Base-by-base conservation (phyloP, 2,329 filamentous ascomycete species). In the Aureobasidium subglaciale region DNA sequence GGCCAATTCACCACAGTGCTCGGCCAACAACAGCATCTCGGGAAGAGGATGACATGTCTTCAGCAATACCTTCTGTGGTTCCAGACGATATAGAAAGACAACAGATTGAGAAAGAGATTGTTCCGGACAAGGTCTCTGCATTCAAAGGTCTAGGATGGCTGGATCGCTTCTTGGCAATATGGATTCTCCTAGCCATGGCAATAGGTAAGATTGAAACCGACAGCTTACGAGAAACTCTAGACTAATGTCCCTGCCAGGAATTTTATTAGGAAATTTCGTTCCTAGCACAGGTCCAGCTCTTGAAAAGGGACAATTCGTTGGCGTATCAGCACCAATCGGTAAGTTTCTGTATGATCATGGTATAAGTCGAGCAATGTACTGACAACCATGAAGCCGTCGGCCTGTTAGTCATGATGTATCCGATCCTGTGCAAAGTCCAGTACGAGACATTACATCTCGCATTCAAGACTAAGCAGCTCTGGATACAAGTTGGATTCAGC, bases 391-490 rank as follows among this genome's bases (percentile, higher is more conserved):
- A 32, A 49, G 88, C 89, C 0, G 74, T 95, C 45, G 89, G 90
- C 0, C 73, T 95, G 1, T 77, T 95, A 1, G 84, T 95, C 38
- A 95, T 95, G 89, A 95, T 95, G 88, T 95, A 93, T 65, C 90
- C 90, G 0, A 95, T 95, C 58, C 75, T 95, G 0, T 95, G 88
- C 78, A 93, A 93, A 68, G 86, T 95, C 5, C 82, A 82, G 37
- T 93, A 83, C 69, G 89, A 95, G 68, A 80, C 81, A 0, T 71
- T 95, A 9, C 87, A 90, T 67, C 72, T 79, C 2, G 73, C 89
- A 4, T 79, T 93, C 57, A 68, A 72, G 2, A 75, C 82, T 2
- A 75, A 76, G 2, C 74, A 75, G 0, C 73, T 95, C 2, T 95
- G 88, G 89, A 81, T 82, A 49, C 89, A 95, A 68, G 81, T 95